Conservation (phyloP, 805 yeast species). For the Spathaspora passalidarum region DNA sequence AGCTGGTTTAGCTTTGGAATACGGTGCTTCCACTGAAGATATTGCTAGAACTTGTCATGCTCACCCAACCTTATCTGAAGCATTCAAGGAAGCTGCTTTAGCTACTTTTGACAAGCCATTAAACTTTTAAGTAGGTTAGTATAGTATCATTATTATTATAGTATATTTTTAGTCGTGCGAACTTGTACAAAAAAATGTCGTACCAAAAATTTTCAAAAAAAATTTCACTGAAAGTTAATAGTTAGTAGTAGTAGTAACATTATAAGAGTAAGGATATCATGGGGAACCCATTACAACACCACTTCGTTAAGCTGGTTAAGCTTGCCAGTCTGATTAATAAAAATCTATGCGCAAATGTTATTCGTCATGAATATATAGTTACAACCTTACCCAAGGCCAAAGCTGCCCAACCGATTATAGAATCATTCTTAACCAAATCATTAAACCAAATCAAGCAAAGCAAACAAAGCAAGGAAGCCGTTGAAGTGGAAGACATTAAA, state of each 20-base stretch:
- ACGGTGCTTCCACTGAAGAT: slow-evolving; percentile 98
- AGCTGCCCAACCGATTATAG: slow-evolving; percentile 40
- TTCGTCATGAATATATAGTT: slow-evolving; percentile 43
- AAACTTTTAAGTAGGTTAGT: slow-evolving; percentile 54
- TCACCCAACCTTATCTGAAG: slow-evolving; percentile 97
- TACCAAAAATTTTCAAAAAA: background rate
- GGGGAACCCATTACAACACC: slow-evolving; percentile 39
- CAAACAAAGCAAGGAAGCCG: slow-evolving; percentile 8
- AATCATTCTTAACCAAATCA: slow-evolving; percentile 33
- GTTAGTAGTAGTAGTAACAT: background rate
- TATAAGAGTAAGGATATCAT: background rate
- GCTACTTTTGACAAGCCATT: slow-evolving; percentile 89
- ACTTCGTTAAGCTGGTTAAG: slow-evolving; percentile 39
- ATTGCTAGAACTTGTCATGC: slow-evolving; percentile 97
- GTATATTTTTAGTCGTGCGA: background rate
- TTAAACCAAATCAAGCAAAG: slow-evolving; percentile 22
- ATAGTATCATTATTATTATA: too few species aligned
- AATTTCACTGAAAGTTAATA: background rate
- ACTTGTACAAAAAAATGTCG: background rate
- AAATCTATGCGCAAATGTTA: slow-evolving; percentile 40
- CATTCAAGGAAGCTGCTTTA: slow-evolving; percentile 96
- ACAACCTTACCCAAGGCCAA: slow-evolving; percentile 44
- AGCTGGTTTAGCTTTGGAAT: slow-evolving; percentile 95
- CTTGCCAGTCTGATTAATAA: slow-evolving; percentile 44
- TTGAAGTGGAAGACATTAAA: slow-evolving; percentile 13